Base-by-base conservation (phyloP, 768 basidiomycete species). In the Neoboletus subvelutipes region DNA sequence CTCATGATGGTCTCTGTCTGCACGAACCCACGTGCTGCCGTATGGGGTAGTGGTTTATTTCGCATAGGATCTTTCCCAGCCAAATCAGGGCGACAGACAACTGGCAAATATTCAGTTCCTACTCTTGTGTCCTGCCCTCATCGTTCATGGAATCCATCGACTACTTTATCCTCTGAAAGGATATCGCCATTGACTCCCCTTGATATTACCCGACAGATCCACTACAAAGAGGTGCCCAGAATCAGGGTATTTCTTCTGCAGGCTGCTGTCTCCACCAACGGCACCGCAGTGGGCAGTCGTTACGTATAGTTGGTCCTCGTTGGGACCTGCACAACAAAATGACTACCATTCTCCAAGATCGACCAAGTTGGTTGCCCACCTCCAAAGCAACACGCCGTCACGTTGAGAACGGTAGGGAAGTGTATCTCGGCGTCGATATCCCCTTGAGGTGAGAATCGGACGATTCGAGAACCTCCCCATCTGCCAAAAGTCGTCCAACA, bases 351-450 rank as follows among this genome's bases (percentile, higher is more conserved):
- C 33, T 24, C 28, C 55, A 42, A 28, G 18, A 61, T 49, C 8
- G 62, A 48, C 24, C 39, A 60, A 40, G 37, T 13, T 24, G 50
- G 33, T 15, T 33, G 55, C 64, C 37, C 46, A 66, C 67, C 66
- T 70, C 86, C 87, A 66, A 88, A 88, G 64, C 83, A 84, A 59
- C 86, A 87, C 12, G 85, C 78, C 5, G 87, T 88, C 37, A 88
- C 75, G 52, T 85, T 82, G 56, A 83, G 70, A 6, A 76, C 87
- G n/a, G 77, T 82, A 24, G 86, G 85, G 61, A 88, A 83, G 18
- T 73, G 47, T 39, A 88, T 75, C 63, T 84, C 80, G 11, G 82
- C 67, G 63, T 86, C 83, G 20, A 85, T 73, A 26, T 66, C 63
- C 5, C 87, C 87, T n/a, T 80, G 75, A 29, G 70, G 70, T 28